Evolutionary conservation across 2,329 filamentous ascomycete species (phyloP), one percentile per base, ranked within the genome.

Genomic region (Trichophyton rubrum): DNA sequence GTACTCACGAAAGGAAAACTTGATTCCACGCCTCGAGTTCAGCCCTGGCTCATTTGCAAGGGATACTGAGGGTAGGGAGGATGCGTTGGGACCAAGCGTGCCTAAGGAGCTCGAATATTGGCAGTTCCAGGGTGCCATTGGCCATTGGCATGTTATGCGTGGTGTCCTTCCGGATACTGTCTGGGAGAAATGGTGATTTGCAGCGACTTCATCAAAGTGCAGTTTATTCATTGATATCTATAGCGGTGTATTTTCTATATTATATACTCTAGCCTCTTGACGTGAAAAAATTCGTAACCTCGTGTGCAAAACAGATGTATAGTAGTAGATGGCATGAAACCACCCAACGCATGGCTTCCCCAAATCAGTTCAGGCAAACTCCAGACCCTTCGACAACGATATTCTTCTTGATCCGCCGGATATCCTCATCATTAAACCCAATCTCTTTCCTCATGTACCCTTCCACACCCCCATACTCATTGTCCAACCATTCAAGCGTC

Each of bases 111-210:
- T 96, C 68, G 80, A 81, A 60, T 80, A 81, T 70, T 89, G 83
- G 78, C 90, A 96, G 70, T 80, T 84, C 68, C 78, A 83, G 68
- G 89, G 88, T 67, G 91, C 91, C 0, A 70, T 88, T 59, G 88
- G 88, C 8, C 93, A 99, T 75, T 99, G 93, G 93, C 78, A 76
- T 49, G 86, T 99, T 55, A 99, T 99, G 90, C 83, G 93, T 69
- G 83, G 77, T 0, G 90, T 96, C 2, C 66, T 97, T 64, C 90
- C 91, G 0, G 78, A 78, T 61, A 76, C 76, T 11, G 82, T 97
- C 27, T 99, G 93, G 93, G 87, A 95, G 76, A 82, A 84, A 68
- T 97, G 90, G 89, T 96, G 73, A 81, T 57, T 57, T 17, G 33
- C 33, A 38, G 33, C 33, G 33, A 13, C 9, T 0, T 38, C 4